These are phyloP conservation scores for Colletotrichum cereale DNA, from an alignment of 2,329 filamentous ascomycete species.

Conservation along the genomic window DNA sequence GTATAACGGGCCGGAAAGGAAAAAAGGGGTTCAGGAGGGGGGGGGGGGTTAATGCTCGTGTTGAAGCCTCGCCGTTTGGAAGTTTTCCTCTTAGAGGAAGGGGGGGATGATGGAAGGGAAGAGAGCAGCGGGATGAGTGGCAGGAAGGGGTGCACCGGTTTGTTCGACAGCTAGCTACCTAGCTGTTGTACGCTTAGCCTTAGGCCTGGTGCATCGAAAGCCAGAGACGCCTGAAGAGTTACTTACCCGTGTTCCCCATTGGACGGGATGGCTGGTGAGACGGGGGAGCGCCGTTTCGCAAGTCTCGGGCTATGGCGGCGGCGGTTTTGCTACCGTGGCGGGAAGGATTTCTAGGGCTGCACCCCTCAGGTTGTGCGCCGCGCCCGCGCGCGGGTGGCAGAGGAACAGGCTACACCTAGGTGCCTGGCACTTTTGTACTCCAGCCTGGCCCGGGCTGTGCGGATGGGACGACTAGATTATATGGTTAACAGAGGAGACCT, in stretches of 20 bases:
- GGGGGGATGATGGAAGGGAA: not conserved
- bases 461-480: not conserved
- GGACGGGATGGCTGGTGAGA: slow-evolving; percentile 14
- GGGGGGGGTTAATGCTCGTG: not conserved
- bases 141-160: not conserved
- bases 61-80: slow-evolving; percentile 11
- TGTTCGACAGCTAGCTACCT: not conserved
- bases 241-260: not conserved
- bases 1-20: not conserved
- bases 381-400: not conserved
- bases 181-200: not conserved
- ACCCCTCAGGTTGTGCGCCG: not conserved
- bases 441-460: not conserved
- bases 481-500: slow-evolving; percentile 4
- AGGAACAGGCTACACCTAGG: not conserved
- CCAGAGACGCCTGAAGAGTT: not conserved
- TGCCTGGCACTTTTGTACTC: not conserved
- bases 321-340: not conserved
- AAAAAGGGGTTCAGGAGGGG: not conserved
- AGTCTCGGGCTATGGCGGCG: slow-evolving; percentile 8
- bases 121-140: not conserved
- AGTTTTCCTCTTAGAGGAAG: not conserved
- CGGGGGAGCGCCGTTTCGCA: slow-evolving; percentile 2
- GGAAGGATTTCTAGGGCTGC: not conserved
- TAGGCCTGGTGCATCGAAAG: not conserved